phyloP scores from a whole-genome alignment of 768 basidiomycete genomes.

The Panaeolus cyanescens region DNA sequence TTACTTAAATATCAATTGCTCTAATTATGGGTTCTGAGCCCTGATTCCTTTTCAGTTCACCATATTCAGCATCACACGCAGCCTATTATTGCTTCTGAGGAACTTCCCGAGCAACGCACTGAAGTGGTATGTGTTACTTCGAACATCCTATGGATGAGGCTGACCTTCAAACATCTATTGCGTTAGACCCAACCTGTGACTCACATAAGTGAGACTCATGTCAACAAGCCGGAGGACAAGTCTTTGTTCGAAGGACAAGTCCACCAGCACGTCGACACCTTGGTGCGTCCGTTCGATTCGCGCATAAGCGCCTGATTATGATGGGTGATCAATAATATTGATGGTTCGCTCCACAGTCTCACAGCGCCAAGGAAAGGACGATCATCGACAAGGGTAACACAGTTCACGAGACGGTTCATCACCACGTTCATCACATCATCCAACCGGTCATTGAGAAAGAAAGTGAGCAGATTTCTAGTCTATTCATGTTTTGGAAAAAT shows the following conservation, averaged over 20 bases:
- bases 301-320: too few relatives aligned
- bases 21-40: background rate
- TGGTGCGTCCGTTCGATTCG: slow-evolving; percentile 17
- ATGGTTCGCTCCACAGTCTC: slow-evolving; percentile 12
- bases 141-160: background rate
- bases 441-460: slow-evolving; percentile 42
- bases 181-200: slow-evolving; percentile 27
- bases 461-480: slow-evolving; percentile 20
- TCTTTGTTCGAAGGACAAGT: slow-evolving; percentile 29
- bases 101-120: slow-evolving; percentile 23
- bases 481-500: too few relatives aligned
- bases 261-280: slow-evolving; percentile 24
- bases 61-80: slow-evolving; percentile 40
- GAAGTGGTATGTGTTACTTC: slow-evolving; percentile 21
- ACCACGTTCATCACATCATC: slow-evolving; percentile 39
- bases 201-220: slow-evolving; percentile 26
- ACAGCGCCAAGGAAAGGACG: slow-evolving; percentile 26
- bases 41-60: slow-evolving; percentile 25
- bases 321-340: background rate
- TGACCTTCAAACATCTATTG: background rate
- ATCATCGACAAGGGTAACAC: slow-evolving; percentile 34
- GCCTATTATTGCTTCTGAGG: slow-evolving; percentile 28
- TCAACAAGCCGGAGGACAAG: slow-evolving; percentile 28
- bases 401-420: slow-evolving; percentile 31
- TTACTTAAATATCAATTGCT: background rate